Evolutionary conservation across 164 flowering plant genomes (phyloP), one percentile per base, ranked within the genome.

Genomic region (Paratinospora sagittata): DNA sequence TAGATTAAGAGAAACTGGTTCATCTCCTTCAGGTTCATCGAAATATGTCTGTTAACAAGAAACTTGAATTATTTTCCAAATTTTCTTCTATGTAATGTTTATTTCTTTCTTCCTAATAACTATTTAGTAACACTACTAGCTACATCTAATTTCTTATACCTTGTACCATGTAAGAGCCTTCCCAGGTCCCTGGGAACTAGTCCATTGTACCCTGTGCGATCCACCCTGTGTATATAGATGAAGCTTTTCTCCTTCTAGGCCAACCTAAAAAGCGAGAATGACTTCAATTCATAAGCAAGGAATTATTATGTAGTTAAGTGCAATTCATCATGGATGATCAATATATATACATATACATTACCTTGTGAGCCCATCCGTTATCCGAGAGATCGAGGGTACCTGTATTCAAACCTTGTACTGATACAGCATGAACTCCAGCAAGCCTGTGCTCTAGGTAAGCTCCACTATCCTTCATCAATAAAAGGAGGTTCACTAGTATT

Each of bases 101-200:
- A 4, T 30, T 30, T 30, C 34, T 30, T 30, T 30, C 34, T 30
- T 30, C 4, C 3, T 30, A 30, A 30, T 4, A 30, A 30, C 34
- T 30, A 30, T 4, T 2, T 30, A 30, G 34, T 30, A 30, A 30
- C 34, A 1, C 34, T 30, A 30, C 34, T 30, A 30, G 4, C n/a
- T 30, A 4, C 34, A 30, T 30, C 34, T 30, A 30, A 1, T 30
- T 30, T 30, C 34, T 30, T 30, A 52, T 84, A 92, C 97, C 97
- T 91, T 91, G 83, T 86, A 91, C 98, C 98, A 93, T n/a, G 93
- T 83, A 6, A 91, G 74, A 67, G 89, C 70, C 0, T 70, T 45
- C 63, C 81, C 76, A 24, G 12, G 21, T 26, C 79, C 85, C 9
- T 74, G 39, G 36, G 79, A 79, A 14, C 72, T 73, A 4, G 57